These are phyloP conservation scores for Bromus sterilis DNA, from an alignment of 176 grass and related monocot genomes.

Conservation along the genomic window DNA sequence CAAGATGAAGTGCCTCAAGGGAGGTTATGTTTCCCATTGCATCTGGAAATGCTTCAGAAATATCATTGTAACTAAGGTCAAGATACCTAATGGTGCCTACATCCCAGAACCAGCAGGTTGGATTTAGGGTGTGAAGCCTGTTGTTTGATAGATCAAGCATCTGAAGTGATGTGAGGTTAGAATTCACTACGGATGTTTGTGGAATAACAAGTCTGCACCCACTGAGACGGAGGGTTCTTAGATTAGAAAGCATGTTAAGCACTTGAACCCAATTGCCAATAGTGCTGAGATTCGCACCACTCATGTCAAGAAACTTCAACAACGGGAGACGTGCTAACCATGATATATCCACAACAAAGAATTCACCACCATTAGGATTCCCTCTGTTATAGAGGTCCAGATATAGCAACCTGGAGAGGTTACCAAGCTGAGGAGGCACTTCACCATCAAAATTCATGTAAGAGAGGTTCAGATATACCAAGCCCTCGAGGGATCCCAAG, in stretches of 20 bases:
- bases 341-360: not conserved
- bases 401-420: not conserved
- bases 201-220: not conserved
- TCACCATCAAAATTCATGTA: not conserved
- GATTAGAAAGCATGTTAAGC: not conserved
- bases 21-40: not conserved
- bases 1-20: not conserved
- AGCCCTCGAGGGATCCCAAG: not conserved
- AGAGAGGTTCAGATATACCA: not conserved
- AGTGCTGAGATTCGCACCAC: not conserved
- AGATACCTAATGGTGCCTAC: not conserved
- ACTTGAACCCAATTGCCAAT: not conserved
- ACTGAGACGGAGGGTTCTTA: not conserved
- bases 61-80: not conserved
- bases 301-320: not conserved
- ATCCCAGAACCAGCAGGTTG: not conserved
- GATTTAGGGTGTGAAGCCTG: not conserved
- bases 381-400: not conserved
- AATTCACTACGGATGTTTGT: not conserved
- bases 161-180: not conserved
- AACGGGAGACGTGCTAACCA: not conserved
- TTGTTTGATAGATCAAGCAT: not conserved
- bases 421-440: conserved; percentile 4
- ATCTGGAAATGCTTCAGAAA: not conserved
- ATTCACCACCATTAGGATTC: not conserved